Evolutionary conservation across 129 eudicot genomes (phyloP).

Genomic region (Flaveria robusta): DNA sequence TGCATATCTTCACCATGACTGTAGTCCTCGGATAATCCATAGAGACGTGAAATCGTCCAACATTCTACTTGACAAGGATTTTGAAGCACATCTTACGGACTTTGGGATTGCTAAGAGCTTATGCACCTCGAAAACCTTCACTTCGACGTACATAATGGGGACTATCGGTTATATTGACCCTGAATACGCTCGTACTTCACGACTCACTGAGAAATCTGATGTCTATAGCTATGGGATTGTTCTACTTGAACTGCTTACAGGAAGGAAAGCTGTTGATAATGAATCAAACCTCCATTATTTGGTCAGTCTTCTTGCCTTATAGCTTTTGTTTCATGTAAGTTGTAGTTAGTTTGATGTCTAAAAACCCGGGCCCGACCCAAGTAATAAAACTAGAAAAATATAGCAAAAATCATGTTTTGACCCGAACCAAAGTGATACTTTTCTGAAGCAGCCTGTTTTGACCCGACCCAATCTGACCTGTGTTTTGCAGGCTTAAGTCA

Average conservation of each 20-base stretch:
- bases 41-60: slow-evolving; percentile 96
- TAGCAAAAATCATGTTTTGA: not conserved
- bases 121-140: slow-evolving; percentile 75
- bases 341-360: not conserved
- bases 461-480: not conserved
- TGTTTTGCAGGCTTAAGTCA: not conserved
- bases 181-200: slow-evolving; percentile 97
- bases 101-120: slow-evolving; percentile 95
- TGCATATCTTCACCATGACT: slow-evolving; percentile 95
- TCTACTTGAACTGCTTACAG: slow-evolving; percentile 85
- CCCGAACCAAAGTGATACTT: not conserved
- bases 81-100: slow-evolving; percentile 94
- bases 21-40: slow-evolving; percentile 96
- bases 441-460: not conserved
- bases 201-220: slow-evolving; percentile 95
- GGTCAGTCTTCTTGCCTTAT: slow-evolving; percentile 51
- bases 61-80: slow-evolving; percentile 82
- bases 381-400: not conserved
- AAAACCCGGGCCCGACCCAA: not conserved
- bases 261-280: slow-evolving; percentile 91
- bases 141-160: slow-evolving; percentile 92
- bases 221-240: slow-evolving; percentile 96
- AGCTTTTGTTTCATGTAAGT: not conserved
- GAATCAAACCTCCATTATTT: slow-evolving; percentile 95
- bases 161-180: slow-evolving; percentile 99